Base-by-base conservation (phyloP, 345 rosid genomes). In the Sisymbrium irio region DNA sequence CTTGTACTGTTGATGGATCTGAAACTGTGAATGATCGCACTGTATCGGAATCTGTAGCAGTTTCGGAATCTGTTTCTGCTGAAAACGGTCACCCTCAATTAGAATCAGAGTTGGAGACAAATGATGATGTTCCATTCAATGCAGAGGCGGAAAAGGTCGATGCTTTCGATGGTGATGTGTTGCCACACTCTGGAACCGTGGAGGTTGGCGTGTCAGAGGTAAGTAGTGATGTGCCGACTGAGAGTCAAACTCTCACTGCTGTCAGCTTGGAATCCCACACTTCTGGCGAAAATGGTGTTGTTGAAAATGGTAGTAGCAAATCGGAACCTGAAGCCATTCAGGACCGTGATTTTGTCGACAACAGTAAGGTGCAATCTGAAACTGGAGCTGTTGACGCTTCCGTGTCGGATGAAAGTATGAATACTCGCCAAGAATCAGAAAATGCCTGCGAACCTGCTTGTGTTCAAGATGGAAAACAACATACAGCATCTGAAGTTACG, bases 321-420 rank as follows among this genome's bases (percentile, higher is more conserved):
- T 49, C 47, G 7, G 77, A 64, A 65, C 46, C 71, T 44, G 78
- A 65, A 62, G 67, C 18, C 41, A 79, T 30, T 32, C 51, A 19
- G 64, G 73, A 53, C 30, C 47, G 61, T 65, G 42, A 54, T 37
- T 14, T 54, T 20, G 20, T 35, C 74, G 77, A 77, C 64, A 33
- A 65, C 37, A 64, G 39, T 60, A 66, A 72, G 65, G 68, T 60
- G 65, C 79, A 69, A 60, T 67, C 79, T 30, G 81, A 79, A 55
- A 37, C 17, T 17, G 76, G 51, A 50, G 46, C 42, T 78, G 81
- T 28, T 40, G 58, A 33, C 55, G 62, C 49, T 45, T 67, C 83
- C 17, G 32, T 57, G 32, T 25, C 73, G 18, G 56, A 62, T 75
- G 78, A 73, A 64, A 53, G 41, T 50, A 46, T 65, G 56, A 72